Percentiles rank a stretch among this genome's conserved stretches.
phyloP scores from a whole-genome alignment of 1,284 basidiomycete species.

The Cryptococcus sp. region DNA sequence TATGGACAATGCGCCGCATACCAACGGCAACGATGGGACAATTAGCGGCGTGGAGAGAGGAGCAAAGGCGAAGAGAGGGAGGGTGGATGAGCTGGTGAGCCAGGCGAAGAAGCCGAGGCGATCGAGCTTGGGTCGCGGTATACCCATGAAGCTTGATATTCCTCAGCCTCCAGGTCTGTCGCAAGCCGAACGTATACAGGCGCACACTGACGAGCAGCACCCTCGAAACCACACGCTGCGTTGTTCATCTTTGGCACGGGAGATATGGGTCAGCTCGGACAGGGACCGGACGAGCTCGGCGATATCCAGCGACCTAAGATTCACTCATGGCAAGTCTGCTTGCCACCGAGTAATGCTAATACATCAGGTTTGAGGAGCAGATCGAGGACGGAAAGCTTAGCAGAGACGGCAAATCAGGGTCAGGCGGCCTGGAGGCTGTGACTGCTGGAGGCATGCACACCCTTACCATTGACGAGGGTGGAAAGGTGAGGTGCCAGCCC shows the following conservation, averaged over 20 bases:
- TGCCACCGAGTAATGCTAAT: conserved; percentile 1
- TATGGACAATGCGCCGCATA: background rate
- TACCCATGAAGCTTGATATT: conserved; percentile 21
- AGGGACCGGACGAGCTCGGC: conserved; percentile 61
- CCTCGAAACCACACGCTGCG: conserved; percentile 21
- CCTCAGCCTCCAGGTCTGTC: conserved; percentile 28
- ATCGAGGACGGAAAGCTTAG: conserved; percentile 42
- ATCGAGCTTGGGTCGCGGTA: conserved; percentile 16
- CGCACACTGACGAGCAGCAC: conserved; percentile 11
- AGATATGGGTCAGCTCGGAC: conserved; percentile 82
- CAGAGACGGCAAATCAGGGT: conserved; percentile 51
- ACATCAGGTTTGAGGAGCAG: conserved; percentile 44
- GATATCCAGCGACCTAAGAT: conserved; percentile 67
- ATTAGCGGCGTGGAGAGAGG: too few species aligned
- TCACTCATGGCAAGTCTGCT: conserved; percentile 47
- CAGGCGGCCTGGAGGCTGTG: conserved; percentile 63
- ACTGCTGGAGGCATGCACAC: conserved; percentile 79
- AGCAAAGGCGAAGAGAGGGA: conserved; percentile 14
- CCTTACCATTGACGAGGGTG: conserved; percentile 74
- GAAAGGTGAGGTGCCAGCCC: conserved; percentile 58
- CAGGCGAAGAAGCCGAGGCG: conserved; percentile 17
- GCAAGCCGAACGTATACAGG: background rate
- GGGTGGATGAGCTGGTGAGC: conserved; percentile 18
- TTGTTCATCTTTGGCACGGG: conserved; percentile 79
- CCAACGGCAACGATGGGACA: too few species aligned